phyloP scores from a whole-genome alignment of 2,329 filamentous ascomycete species.

The Aspergillaceae sp. region DNA sequence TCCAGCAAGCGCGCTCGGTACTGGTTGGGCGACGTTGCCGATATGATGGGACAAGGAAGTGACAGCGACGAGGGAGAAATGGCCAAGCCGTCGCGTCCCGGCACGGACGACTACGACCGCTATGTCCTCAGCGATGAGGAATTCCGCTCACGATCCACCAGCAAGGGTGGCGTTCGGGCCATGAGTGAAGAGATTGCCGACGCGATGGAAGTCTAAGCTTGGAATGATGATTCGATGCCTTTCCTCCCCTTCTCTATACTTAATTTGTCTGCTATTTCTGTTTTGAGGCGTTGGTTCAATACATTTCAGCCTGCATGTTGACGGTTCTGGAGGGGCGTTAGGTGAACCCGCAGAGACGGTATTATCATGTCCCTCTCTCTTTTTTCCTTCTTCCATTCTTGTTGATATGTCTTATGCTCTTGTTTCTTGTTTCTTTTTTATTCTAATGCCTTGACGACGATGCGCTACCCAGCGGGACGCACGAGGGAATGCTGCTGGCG shows the following conservation, averaged over 20 bases:
- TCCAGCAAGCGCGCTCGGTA: slow-evolving; percentile 75
- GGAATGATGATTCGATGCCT: slow-evolving; percentile 6
- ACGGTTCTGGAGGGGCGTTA: slow-evolving; percentile 13
- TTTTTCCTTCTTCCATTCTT: slow-evolving; percentile 1
- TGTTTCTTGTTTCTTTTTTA: background rate
- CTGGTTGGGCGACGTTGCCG: slow-evolving; percentile 67
- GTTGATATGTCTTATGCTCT: slow-evolving; percentile 5
- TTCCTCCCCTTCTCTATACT: background rate
- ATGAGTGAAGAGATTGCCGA: slow-evolving; percentile 48
- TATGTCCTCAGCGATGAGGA: slow-evolving; percentile 41
- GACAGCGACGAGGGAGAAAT: slow-evolving; percentile 32
- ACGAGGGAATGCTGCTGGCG: background rate
- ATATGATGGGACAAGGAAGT: slow-evolving; percentile 34
- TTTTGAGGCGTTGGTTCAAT: slow-evolving; percentile 2
- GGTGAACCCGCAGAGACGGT: slow-evolving; percentile 2
- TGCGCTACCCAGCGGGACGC: background rate
- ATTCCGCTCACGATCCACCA: slow-evolving; percentile 26
- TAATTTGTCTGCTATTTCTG: background rate
- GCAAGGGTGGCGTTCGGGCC: slow-evolving; percentile 40
- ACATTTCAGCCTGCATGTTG: slow-evolving; percentile 18
- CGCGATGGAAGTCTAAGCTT: slow-evolving; percentile 43
- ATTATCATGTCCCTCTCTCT: slow-evolving; percentile 7
- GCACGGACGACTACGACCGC: slow-evolving; percentile 34
- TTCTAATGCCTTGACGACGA: background rate
- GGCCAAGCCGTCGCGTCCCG: slow-evolving; percentile 14